phyloP scores from a whole-genome alignment of 2,329 filamentous ascomycete species.

The Escovopsis sp. region DNA sequence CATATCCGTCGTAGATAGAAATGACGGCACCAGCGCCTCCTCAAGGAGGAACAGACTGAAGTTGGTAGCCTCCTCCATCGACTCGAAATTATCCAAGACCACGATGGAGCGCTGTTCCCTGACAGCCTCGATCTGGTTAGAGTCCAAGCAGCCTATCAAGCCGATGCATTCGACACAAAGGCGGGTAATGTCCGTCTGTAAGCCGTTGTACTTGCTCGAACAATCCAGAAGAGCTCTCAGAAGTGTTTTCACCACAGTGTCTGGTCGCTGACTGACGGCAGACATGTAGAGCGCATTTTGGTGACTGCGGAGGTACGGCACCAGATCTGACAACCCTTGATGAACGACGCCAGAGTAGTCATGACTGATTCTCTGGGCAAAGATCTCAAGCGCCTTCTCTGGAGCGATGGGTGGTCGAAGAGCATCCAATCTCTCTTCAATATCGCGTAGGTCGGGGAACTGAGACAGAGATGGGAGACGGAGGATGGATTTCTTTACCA shows the following conservation, averaged over 20 bases:
- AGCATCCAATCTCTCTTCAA: constrained; percentile 49
- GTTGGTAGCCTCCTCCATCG: constrained; percentile 61
- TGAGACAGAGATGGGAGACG: constrained; percentile 64
- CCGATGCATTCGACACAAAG: constrained; percentile 75
- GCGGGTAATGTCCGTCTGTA: constrained; percentile 50
- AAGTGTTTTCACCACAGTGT: constrained; percentile 55
- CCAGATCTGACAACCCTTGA: constrained; percentile 65
- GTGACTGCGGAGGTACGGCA: constrained; percentile 54
- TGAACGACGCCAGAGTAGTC: constrained; percentile 79
- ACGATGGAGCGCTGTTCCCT: constrained; percentile 72
- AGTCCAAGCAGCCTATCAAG: constrained; percentile 79
- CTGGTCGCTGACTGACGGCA: constrained; percentile 70
- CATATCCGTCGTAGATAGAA: constrained; percentile 78
- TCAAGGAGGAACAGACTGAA: constrained; percentile 80
- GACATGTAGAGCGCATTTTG: constrained; percentile 69
- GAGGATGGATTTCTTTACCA: constrained; percentile 52
- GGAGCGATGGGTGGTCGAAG: constrained; percentile 37
- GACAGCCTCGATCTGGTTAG: constrained; percentile 71
- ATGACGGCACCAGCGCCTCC: constrained; percentile 78
- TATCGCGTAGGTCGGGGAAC: constrained; percentile 52
- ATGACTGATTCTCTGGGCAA: constrained; percentile 59
- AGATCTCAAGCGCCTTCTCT: constrained; percentile 53
- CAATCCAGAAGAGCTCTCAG: constrained; percentile 73
- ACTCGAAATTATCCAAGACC: constrained; percentile 73
- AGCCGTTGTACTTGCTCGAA: constrained; percentile 61